Evolutionary conservation across 2,329 filamentous ascomycete genomes (phyloP), one percentile per base, ranked within the genome.

Genomic region (Stagonosporopsis rhizophila): DNA sequence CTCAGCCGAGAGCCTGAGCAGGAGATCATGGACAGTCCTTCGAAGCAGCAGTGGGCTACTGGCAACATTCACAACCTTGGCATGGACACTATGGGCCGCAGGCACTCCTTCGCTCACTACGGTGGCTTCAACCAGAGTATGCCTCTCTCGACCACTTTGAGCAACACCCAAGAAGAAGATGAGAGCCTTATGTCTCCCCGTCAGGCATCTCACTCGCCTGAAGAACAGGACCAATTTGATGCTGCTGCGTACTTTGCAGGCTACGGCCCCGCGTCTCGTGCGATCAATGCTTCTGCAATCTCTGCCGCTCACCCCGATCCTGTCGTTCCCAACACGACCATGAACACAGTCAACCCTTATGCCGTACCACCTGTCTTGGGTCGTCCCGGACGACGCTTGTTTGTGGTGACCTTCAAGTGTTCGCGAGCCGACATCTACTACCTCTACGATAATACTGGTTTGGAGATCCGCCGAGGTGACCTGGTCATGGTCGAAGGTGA

Each of bases 401-500:
- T 94, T 74, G 89, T 99, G 49, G 94, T 99, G 15, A 87, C 94
- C 6, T 99, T 99, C 85, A 99, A 99, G 77, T 97, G 93, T 74
- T 92, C 91, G 32, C 86, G 95, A 59, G 93, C 94, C 34, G 95
- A 98, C 71, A 91, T 98, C 9, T 99, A 97, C 75, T 98, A 96
- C 76, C 92, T 97, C 30, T 93, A 96, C 75, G 93, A 97, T 74
- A 93, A 94, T 58, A 98, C 93, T 6, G 95, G 95, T 3, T 83
- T 99, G 28, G 90, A 90, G 19, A 90, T 98, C 50, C 95, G 93
- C 68, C 88, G 89, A 17, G 95, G 95, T 28, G 95, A 99, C 72
- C 82, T 98, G 48, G 96, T 99, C 59, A 98, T 99, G 65, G 93
- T 97, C 17, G 95, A 99, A 78, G 95, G 95, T 22, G 96, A 99